Percentiles rank a stretch among this genome's conserved stretches.
These are phyloP conservation scores for Kodamaea laetipori DNA, from an alignment of 805 yeast genomes.

Conservation along the genomic window DNA sequence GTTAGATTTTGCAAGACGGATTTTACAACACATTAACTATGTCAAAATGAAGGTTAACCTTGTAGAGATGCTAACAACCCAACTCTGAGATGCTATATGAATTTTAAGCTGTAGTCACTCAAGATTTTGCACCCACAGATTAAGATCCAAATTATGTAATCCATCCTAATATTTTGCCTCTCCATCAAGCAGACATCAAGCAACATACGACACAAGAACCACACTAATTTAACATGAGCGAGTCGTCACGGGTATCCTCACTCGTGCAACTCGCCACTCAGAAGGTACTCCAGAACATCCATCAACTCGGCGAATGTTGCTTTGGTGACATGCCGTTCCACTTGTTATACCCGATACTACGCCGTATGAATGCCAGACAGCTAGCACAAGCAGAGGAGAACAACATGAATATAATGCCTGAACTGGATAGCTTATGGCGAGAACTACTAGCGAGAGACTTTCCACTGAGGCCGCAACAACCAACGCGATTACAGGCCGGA, in stretches of 20 bases:
- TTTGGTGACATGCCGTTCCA: constrained; percentile 38
- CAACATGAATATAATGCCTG: constrained; percentile 45
- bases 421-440: constrained; percentile 50
- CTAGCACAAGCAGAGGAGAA: constrained; percentile 41
- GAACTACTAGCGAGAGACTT: constrained; percentile 49
- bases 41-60: too few species aligned
- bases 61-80: too few species aligned
- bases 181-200: too few species aligned
- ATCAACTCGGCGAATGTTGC: constrained; percentile 12
- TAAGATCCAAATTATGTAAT: too few species aligned
- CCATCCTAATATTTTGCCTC: too few species aligned
- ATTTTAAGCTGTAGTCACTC: too few species aligned
- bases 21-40: too few species aligned
- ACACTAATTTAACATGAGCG: background rate
- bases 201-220: too few species aligned
- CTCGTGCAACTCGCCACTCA: constrained; percentile 16
- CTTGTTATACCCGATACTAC: constrained; percentile 48
- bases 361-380: constrained; percentile 40
- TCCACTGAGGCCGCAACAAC: constrained; percentile 41
- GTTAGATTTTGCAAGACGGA: too few species aligned
- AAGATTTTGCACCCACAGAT: too few species aligned
- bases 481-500: background rate
- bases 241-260: constrained; percentile 6
- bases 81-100: too few species aligned
- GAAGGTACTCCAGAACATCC: constrained; percentile 15